Evolutionary conservation across 75 land plant species (phyloP).

Genomic region (Isoetes taiwanensis): DNA sequence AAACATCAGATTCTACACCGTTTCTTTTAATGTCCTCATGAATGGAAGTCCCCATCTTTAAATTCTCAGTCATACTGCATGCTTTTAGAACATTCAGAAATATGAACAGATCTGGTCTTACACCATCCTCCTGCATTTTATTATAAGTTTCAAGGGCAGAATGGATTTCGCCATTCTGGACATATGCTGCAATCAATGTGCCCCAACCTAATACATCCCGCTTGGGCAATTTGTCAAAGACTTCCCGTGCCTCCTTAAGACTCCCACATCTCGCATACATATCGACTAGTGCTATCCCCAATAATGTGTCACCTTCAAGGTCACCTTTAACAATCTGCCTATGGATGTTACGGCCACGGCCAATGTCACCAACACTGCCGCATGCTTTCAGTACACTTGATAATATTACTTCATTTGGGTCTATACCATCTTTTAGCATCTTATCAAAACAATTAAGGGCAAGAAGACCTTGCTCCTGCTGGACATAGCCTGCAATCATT

Average conservation of each 20-base stretch:
- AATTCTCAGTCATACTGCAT: slow-evolving; percentile 14
- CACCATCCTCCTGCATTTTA: slow-evolving; percentile 13
- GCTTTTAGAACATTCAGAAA: slow-evolving; percentile 23
- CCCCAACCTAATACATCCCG: slow-evolving; percentile 9
- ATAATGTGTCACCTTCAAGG: not conserved
- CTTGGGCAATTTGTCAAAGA: slow-evolving; percentile 8
- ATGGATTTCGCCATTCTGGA: slow-evolving; percentile 8
- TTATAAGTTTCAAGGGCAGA: slow-evolving; percentile 12
- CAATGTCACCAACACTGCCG: not conserved
- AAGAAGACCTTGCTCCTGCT: slow-evolving; percentile 9
- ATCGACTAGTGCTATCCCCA: slow-evolving; percentile 9
- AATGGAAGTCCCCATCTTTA: slow-evolving; percentile 25
- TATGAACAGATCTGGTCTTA: slow-evolving; percentile 19
- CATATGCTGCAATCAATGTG: slow-evolving; percentile 16
- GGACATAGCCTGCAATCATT: slow-evolving; percentile 14
- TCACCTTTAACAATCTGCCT: not conserved
- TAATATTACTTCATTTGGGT: slow-evolving; percentile 17
- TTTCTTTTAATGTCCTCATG: slow-evolving; percentile 18
- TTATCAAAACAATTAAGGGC: slow-evolving; percentile 6
- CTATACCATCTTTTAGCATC: slow-evolving; percentile 11
- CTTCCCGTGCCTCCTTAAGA: not conserved
- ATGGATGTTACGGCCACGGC: slow-evolving; percentile 6
- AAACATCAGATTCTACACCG: slow-evolving; percentile 10
- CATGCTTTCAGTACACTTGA: not conserved
- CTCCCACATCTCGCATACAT: slow-evolving; percentile 20